These are phyloP conservation scores for Westerdykella aurantiaca DNA, from an alignment of 2,329 filamentous ascomycete species.

Conservation along the genomic window DNA sequence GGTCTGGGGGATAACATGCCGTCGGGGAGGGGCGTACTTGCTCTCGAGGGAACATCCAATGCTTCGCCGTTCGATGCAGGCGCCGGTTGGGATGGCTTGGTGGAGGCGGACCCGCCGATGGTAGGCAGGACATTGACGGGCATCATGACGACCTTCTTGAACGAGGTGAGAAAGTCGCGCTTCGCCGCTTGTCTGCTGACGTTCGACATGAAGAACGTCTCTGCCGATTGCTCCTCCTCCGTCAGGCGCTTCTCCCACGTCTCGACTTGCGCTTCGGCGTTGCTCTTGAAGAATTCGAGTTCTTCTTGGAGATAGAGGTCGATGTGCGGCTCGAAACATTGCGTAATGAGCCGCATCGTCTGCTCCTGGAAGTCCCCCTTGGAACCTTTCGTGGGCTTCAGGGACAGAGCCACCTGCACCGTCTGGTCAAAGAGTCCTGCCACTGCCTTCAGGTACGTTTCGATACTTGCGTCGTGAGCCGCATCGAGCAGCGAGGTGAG, in stretches of 20 bases:
- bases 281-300: constrained; percentile 72
- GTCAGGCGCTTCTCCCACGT: constrained; percentile 88
- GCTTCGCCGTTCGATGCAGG: constrained; percentile 21
- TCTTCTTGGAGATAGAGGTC: constrained; percentile 91
- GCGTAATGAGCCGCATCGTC: constrained; percentile 61
- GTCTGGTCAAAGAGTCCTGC: constrained; percentile 85
- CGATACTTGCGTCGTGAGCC: constrained; percentile 67
- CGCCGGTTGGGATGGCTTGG: constrained; percentile 28
- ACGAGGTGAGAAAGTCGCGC: constrained; percentile 90
- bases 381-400: constrained; percentile 62
- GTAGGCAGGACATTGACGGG: constrained; percentile 84
- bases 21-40: constrained; percentile 36
- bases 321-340: constrained; percentile 86
- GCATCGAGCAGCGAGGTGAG: constrained; percentile 81
- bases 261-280: constrained; percentile 69
- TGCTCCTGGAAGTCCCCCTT: constrained; percentile 57
- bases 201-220: constrained; percentile 94
- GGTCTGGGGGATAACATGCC: constrained; percentile 34
- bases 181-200: constrained; percentile 93
- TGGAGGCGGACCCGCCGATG: constrained; percentile 41
- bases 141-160: constrained; percentile 99
- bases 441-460: constrained; percentile 77
- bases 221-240: constrained; percentile 82
- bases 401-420: constrained; percentile 65
- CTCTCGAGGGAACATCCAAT: constrained; percentile 27